A percentile compares a stretch with the other conserved stretches of the same genome.
phyloP scores from a whole-genome alignment of 495 filamentous ascomycete species.

The Aspergillus wentii region DNA sequence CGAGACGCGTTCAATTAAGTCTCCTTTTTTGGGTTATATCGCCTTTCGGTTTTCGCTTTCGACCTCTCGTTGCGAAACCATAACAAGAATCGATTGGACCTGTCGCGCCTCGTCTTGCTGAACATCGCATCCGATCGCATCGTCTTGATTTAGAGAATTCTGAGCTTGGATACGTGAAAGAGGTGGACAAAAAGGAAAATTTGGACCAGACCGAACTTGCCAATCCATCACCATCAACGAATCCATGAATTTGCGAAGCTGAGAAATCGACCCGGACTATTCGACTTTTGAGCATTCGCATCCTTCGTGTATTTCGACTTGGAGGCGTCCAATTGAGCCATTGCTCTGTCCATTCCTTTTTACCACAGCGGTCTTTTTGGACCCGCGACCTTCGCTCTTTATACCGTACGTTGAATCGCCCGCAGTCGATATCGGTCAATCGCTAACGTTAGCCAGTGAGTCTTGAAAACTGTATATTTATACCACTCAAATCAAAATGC shows the following conservation, averaged over 20 bases:
- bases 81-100: conserved; percentile 4
- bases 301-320: conserved; percentile 2
- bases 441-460: too few species aligned
- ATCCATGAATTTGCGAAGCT: conserved; percentile 5
- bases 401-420: conserved; percentile 4
- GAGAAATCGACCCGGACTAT: conserved; percentile 6
- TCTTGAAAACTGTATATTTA: too few species aligned
- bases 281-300: conserved; percentile 7
- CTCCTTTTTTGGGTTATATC: too few species aligned
- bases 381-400: conserved; percentile 9
- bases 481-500: conserved; percentile 31
- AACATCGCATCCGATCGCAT: not conserved
- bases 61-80: conserved; percentile 15
- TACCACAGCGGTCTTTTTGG: conserved; percentile 6
- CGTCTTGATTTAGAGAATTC: not conserved
- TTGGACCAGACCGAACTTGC: not conserved
- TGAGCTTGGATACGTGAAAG: conserved; percentile 1
- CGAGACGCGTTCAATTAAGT: too few species aligned
- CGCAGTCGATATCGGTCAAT: too few species aligned
- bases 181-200: conserved; percentile 4
- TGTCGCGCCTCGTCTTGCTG: not conserved
- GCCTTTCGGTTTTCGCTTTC: conserved; percentile 4
- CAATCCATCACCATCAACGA: conserved; percentile 5
- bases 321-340: conserved; percentile 10
- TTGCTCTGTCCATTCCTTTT: conserved; percentile 22